Conservation (phyloP, 2,329 filamentous ascomycete species). For the Samsoniella hepiali region DNA sequence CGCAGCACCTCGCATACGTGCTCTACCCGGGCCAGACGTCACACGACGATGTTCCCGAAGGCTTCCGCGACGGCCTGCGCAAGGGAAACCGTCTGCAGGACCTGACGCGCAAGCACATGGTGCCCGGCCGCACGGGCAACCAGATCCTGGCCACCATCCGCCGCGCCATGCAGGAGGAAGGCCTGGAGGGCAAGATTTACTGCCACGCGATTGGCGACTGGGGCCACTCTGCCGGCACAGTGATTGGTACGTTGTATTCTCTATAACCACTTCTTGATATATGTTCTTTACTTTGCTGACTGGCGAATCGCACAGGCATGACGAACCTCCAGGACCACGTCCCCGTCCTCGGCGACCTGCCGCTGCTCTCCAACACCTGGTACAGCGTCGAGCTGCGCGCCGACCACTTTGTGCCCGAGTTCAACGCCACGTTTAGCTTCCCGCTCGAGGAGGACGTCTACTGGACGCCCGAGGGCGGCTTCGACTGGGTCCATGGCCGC, state of each 20-base stretch:
- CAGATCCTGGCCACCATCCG: slow-evolving; percentile 39
- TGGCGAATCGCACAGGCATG: slow-evolving; percentile 37
- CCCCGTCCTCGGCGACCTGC: slow-evolving; percentile 44
- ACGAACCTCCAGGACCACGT: slow-evolving; percentile 48
- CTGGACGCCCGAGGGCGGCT: slow-evolving; percentile 39
- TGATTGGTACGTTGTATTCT: slow-evolving; percentile 39
- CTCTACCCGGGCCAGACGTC: slow-evolving; percentile 39
- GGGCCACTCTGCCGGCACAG: slow-evolving; percentile 47
- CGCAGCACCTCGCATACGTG: slow-evolving; percentile 50
- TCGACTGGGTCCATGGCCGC: slow-evolving; percentile 48
- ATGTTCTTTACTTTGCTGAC: not conserved
- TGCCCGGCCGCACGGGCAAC: slow-evolving; percentile 43
- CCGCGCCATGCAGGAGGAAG: slow-evolving; percentile 40
- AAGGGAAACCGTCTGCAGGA: slow-evolving; percentile 48
- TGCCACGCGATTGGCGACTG: slow-evolving; percentile 50
- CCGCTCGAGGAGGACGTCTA: slow-evolving; percentile 50
- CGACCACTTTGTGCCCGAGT: slow-evolving; percentile 45
- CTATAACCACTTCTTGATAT: no score
- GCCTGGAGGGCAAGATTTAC: slow-evolving; percentile 46
- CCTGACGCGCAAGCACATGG: slow-evolving; percentile 43
- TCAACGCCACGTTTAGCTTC: slow-evolving; percentile 43
- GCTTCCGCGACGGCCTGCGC: slow-evolving; percentile 40
- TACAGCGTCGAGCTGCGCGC: slow-evolving; percentile 51
- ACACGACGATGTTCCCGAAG: slow-evolving; percentile 39
- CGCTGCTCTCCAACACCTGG: slow-evolving; percentile 43